Base-by-base conservation (phyloP, 768 basidiomycete species). In the Leccinum uliginosum region DNA sequence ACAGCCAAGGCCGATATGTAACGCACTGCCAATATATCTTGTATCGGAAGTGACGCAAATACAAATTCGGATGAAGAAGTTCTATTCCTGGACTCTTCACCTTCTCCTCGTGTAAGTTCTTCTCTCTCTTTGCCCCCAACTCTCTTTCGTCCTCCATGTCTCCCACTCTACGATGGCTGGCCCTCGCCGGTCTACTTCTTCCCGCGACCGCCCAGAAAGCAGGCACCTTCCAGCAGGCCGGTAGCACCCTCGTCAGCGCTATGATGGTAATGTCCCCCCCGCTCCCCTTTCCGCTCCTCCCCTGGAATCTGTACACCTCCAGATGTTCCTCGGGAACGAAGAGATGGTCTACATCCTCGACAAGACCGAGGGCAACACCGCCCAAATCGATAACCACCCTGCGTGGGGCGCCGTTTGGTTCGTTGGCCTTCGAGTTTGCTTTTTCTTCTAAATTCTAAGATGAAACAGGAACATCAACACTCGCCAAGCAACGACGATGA, bases 331-430 rank as follows among this genome's bases (percentile, higher is more conserved):
- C 47, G 91, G 89, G 6, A 89, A 85, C 63, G 75, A 81, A 29
- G 77, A 90, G 63, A 89, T 85, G 70, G 87, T 95, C 30, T 95
- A 93, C 74, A 87, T 94, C 17, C 76, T 94, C 38, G 93, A 96
- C 80, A 96, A 96, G 74, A 83, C 86, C 6, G 87, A 93, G 66
- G 83, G 82, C 23, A 93, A 93, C 69, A 76, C 78, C 2, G 80
- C 80, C 4, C 77, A 79, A 60, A 76, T 91, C 55, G 77, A 80
- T 58, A 83, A 83, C 1, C 89, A 90, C 70, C 82, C 90, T 11
- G 86, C 87, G 2, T 88, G 86, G 83, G 89, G 81, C 7, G 71
- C 86, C 0, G 83, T 83, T 10, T 91, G 84, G 85, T 84, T 24
- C 30, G 59, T 57, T 5, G 32, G 3, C 7, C 10, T 12, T 32